Base-by-base conservation (phyloP, 1,139 yeast species). In the Cylindricascospora bacillispora region DNA sequence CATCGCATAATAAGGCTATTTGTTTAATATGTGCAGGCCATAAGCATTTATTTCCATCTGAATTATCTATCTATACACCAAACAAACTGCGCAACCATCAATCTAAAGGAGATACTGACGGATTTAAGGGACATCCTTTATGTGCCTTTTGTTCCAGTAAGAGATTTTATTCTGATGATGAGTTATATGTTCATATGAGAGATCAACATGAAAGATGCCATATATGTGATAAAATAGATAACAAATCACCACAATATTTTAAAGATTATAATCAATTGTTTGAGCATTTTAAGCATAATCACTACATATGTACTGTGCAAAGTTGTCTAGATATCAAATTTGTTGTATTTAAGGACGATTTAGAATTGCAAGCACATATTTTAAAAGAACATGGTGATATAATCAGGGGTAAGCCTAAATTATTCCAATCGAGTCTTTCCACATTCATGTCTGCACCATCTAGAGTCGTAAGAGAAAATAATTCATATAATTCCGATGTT, bases 291-390 rank as follows among this genome's bases (percentile, higher is more conserved):
- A 64, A 62, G 38, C 56, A 52, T 5, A 73, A 67, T 27, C 99
- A 89, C 56, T 83, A 63, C 53, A 73, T 76, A 10, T 89, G 99
- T 56, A 64, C 67, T 23, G 79, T 80, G n/a, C 80, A 72, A 27
- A 49, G 68, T n/a, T 89, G 99, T 57, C 58, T 86, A 30, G 97
- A 86, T 34, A 73, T 80, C 51, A 78, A 82, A 52, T 86, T 89
- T 57, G 92, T 92, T 21, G 98, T 89, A 1, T 89, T 89, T 49
- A 68, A 77, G 18, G 89, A 85, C 40, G 93, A 82, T 35, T 59
- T 85, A 38, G 97, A 85, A 45, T 61, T 89, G 31, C 77, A 82
- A 30, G 92, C 93, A 2, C 98, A 89, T 54, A 77, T 83, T 76
- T 59, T 83, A 30, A 72, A 73, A 40, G 89, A 79, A 40, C 98